Conservation (phyloP, 306 rosid genomes). For the Cicer yamashitae region DNA sequence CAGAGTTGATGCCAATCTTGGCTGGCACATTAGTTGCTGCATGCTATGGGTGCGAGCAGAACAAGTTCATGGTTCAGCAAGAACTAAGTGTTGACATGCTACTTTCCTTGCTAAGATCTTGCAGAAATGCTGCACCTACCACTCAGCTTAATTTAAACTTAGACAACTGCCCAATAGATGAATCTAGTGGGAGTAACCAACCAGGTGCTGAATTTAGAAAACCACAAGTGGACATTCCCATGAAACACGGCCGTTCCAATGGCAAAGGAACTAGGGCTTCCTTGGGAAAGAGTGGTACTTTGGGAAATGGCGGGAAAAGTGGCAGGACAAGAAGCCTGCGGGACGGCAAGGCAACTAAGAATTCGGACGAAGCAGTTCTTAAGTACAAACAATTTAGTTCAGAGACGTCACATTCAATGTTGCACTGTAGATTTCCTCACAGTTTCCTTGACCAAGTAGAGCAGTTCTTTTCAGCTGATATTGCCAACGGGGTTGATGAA, state of each 20-base stretch:
- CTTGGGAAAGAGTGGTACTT: constrained; percentile 56
- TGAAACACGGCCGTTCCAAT: constrained; percentile 58
- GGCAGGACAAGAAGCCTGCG: constrained; percentile 67
- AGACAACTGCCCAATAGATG: constrained; percentile 59
- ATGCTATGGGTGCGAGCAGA: constrained; percentile 89
- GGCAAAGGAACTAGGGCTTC: constrained; percentile 58
- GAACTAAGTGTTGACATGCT: constrained; percentile 94
- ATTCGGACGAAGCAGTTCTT: constrained; percentile 61
- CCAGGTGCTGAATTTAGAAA: constrained; percentile 53
- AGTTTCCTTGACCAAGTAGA: constrained; percentile 80
- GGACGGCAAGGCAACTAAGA: constrained; percentile 66
- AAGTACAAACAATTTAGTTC: constrained; percentile 56
- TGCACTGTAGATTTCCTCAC: constrained; percentile 78
- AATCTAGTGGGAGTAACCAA: constrained; percentile 61
- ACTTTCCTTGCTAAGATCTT: constrained; percentile 79
- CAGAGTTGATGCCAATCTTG: constrained; percentile 95
- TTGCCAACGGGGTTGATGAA: constrained; percentile 51
- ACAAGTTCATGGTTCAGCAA: constrained; percentile 89
- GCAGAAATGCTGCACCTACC: constrained; percentile 62
- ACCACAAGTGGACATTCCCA: constrained; percentile 55
- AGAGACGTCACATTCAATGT: constrained; percentile 67
- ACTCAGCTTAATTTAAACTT: constrained; percentile 52
- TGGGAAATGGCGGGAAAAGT: constrained; percentile 63
- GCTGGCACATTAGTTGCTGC: constrained; percentile 88
- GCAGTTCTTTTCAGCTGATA: constrained; percentile 70